Base-by-base conservation (phyloP, 768 basidiomycete genomes). In the Lentinus tigrinus region DNA sequence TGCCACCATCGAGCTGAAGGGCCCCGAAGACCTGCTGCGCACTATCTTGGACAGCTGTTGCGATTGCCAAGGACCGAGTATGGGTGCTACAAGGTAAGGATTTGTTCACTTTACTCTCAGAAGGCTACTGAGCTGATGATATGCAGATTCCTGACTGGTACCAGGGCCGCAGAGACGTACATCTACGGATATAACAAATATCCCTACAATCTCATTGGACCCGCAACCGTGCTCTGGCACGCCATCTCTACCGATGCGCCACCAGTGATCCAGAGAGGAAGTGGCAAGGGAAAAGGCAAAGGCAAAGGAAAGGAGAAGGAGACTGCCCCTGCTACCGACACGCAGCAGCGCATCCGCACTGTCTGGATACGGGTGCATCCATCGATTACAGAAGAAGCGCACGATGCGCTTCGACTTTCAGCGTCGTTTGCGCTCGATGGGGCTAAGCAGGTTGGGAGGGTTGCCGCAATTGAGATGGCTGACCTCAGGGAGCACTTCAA, bases 341-440 rank as follows among this genome's bases (percentile, higher is more conserved):
- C 51, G 1, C 19, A 46, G 37, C 58, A 27, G 52, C 53, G 39
- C n/a, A 56, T 56, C 4, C 78, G 89, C 36, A 74, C 74, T 17
- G 68, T 92, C 8, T 95, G 95, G 93, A 64, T 95, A 19, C 82
- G 85, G 47, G 77, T 84, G 13, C 95, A 98, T 69, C 95, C 95
- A 0, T 79, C 83, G 2, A 81, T 86, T 3, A 86, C 84, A 62
- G 75, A 81, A 3, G 79, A 80, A 16, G 82, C 84, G 2, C 82
- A 84, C 58, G 67, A 72, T 19, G 76, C 81, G 2, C 67, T 95
- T 21, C 77, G 75, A 49, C 63, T 68, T 6, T 78, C 84, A 2
- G 80, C 82, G 24, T 85, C 86, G 0, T 65, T 73, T 36, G 75
- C 74, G 3, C 69, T 89, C 11, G 77, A 81, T 27, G 52, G 57